Evolutionary conservation across 768 basidiomycete genomes (phyloP).

Genomic region (Polyporus arcularius): DNA sequence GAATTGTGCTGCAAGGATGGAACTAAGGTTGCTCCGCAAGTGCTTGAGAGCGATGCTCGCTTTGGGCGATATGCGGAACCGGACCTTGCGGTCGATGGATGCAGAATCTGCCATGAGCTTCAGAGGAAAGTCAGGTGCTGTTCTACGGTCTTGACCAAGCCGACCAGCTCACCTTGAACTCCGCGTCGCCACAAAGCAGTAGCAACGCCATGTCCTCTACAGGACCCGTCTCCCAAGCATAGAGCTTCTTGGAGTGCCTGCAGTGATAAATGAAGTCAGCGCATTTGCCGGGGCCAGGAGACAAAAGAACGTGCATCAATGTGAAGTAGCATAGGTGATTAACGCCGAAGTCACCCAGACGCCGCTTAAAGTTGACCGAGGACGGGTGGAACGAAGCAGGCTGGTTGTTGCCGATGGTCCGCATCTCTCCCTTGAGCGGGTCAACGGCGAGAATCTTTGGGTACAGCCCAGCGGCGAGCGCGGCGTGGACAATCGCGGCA

Average conservation of each 20-base stretch:
- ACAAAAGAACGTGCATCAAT: conserved; percentile 59
- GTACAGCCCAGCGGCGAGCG: conserved; percentile 84
- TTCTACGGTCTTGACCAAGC: not conserved
- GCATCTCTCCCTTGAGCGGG: conserved; percentile 54
- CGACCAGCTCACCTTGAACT: conserved; percentile 67
- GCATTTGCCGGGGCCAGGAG: not conserved
- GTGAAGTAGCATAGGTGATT: conserved; percentile 86
- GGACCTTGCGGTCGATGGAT: conserved; percentile 84
- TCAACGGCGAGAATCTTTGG: conserved; percentile 88
- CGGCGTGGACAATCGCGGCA: conserved; percentile 69
- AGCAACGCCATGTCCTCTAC: conserved; percentile 81
- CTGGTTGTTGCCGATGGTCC: conserved; percentile 83
- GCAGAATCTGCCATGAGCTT: conserved; percentile 74
- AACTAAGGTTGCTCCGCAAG: conserved; percentile 64
- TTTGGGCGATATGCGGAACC: conserved; percentile 68
- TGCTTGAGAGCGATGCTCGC: conserved; percentile 78
- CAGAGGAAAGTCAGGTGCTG: not conserved
- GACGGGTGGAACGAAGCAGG: conserved; percentile 82
- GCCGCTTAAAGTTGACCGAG: conserved; percentile 83
- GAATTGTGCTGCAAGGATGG: conserved; percentile 65
- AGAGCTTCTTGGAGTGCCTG: conserved; percentile 93
- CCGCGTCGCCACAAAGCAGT: conserved; percentile 86
- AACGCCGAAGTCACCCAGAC: conserved; percentile 66
- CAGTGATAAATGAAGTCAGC: not conserved
- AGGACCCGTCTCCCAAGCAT: conserved; percentile 92